Conservation (phyloP, 129 eudicot genomes). For the Ambrosia trifida region DNA sequence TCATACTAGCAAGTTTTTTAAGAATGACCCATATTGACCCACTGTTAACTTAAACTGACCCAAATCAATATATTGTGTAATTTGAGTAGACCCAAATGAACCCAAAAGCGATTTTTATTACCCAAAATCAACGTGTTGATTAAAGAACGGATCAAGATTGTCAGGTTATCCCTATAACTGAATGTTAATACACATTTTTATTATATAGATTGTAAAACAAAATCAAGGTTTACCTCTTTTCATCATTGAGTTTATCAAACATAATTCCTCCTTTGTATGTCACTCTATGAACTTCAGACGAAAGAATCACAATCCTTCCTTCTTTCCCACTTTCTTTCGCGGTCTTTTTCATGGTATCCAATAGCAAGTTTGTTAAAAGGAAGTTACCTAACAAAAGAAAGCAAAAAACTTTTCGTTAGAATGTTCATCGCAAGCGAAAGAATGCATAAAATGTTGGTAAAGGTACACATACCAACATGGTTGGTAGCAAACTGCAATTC, state of each 20-base stretch:
- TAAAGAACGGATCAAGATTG: background rate
- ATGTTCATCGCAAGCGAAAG: background rate
- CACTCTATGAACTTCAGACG: slow-evolving; percentile 66
- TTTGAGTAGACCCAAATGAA: background rate
- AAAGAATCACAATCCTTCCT: slow-evolving; percentile 87
- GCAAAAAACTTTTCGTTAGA: background rate
- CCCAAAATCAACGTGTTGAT: background rate
- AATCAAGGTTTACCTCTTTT: slow-evolving; percentile 49
- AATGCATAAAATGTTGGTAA: slow-evolving; percentile 6
- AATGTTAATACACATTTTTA: slow-evolving; percentile 1
- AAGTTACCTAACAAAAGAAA: slow-evolving; percentile 64
- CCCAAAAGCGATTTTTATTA: background rate
- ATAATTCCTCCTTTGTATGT: slow-evolving; percentile 70
- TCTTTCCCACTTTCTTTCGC: slow-evolving; percentile 62
- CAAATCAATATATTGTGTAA: too few relatives aligned
- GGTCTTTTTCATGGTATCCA: slow-evolving; percentile 85
- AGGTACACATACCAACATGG: slow-evolving; percentile 61
- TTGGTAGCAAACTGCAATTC: slow-evolving; percentile 92
- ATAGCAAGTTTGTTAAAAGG: slow-evolving; percentile 74
- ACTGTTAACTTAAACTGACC: background rate
- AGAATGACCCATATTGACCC: background rate
- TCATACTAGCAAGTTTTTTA: background rate
- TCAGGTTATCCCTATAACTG: background rate
- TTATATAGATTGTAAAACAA: background rate
- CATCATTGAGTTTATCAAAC: slow-evolving; percentile 77